Evolutionary conservation across 2,329 filamentous ascomycete species (phyloP).

Genomic region (Huntiella abstrusa): DNA sequence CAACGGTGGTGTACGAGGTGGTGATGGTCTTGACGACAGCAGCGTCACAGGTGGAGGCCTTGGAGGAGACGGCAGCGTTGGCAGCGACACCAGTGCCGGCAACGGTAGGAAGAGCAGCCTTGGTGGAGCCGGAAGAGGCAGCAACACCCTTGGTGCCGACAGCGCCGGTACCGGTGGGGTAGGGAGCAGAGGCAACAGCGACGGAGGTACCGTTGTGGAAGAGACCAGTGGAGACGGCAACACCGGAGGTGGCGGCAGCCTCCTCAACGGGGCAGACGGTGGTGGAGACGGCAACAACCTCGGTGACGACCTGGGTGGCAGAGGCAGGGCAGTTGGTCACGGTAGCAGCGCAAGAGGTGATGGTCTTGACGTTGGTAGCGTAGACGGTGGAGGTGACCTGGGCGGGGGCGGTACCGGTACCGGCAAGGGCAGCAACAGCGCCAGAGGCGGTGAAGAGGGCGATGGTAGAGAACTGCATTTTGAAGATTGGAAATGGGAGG

Average conservation of each 20-base stretch:
- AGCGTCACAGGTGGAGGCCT: slow-evolving; percentile 17
- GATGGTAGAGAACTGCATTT: slow-evolving; percentile 33
- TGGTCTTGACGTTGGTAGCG: slow-evolving; percentile 38
- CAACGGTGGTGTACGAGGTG: slow-evolving; percentile 36
- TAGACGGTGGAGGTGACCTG: slow-evolving; percentile 32
- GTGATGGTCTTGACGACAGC: slow-evolving; percentile 31
- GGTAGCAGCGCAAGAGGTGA: slow-evolving; percentile 40
- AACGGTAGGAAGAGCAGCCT: slow-evolving; percentile 11
- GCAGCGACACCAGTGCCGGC: slow-evolving; percentile 4
- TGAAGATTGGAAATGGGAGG: slow-evolving; percentile 23
- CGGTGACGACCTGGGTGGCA: slow-evolving; percentile 20
- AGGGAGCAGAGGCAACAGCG: slow-evolving; percentile 1
- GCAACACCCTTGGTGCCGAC: not conserved
- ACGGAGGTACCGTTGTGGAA: slow-evolving; percentile 11
- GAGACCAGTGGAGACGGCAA: slow-evolving; percentile 6
- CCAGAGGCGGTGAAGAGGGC: slow-evolving; percentile 28
- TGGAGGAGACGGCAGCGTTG: slow-evolving; percentile 12
- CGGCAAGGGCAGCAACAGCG: slow-evolving; percentile 24
- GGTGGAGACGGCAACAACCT: slow-evolving; percentile 22
- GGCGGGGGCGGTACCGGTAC: slow-evolving; percentile 22
- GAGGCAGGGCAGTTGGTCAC: slow-evolving; percentile 42
- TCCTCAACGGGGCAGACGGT: slow-evolving; percentile 21
- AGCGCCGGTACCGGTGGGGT: slow-evolving; percentile 9
- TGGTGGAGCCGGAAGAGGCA: slow-evolving; percentile 10
- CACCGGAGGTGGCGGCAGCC: slow-evolving; percentile 1